Base-by-base conservation (phyloP, 2,329 filamentous ascomycete species). In the Pseudopyrenochaeta lycopersici region DNA sequence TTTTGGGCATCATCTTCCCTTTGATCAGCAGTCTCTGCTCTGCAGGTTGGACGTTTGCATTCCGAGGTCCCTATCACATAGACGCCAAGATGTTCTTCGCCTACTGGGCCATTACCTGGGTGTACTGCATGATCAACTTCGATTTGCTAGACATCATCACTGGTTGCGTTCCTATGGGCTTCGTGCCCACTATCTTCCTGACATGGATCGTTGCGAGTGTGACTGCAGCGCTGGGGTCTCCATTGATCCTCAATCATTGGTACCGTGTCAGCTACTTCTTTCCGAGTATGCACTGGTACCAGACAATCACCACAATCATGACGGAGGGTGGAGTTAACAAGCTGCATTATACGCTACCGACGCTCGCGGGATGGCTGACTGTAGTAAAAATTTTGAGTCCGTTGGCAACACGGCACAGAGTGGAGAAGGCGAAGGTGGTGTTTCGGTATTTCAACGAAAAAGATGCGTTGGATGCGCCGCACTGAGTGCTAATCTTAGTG, bases 71-170 rank as follows among this genome's bases (percentile, higher is more conserved):
- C 2, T 58, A 54, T 29, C 14, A 52, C 12, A 51, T 55, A 1
- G 52, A 58, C 27, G 52, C 52, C 4, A 56, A 56, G 32, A 58
- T 54, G 43, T 61, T 58, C 47, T 58, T 58, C n/a, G 58, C 49
- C 1, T 54, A 41, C 41, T 61, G 54, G 49, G 42, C 54, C 17
- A 43, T 61, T 4, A 61, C 49, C 3, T 58, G 52, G 52, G 49
- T 58, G n/a, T n/a, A n/a, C n/a, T n/a, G n/a, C n/a, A n/a, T n/a
- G n/a, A n/a, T n/a, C n/a, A n/a, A n/a, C n/a, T n/a, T n/a, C n/a
- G n/a, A n/a, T n/a, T n/a, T n/a, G n/a, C n/a, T n/a, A n/a, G n/a
- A n/a, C n/a, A n/a, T n/a, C n/a, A n/a, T n/a, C n/a, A n/a, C n/a
- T n/a, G n/a, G n/a, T n/a, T n/a, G n/a, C 0, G 51, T 46, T 27